Percentiles rank a stretch among this genome's conserved stretches.
Conservation (phyloP, 345 rosid species). For the Eucalyptus leucophloia region DNA sequence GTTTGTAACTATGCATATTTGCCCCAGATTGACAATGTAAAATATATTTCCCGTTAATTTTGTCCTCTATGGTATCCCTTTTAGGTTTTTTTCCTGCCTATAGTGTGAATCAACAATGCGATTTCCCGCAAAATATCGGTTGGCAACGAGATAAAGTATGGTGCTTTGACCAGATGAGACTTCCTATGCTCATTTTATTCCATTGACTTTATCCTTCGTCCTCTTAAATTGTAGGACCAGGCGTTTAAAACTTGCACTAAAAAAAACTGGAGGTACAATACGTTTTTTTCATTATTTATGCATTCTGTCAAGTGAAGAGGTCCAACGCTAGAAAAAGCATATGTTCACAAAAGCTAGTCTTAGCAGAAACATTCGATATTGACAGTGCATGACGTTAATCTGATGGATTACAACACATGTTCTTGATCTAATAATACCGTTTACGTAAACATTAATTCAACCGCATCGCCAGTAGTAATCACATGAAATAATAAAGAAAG, state of each 20-base stretch:
- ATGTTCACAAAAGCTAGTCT: neutral
- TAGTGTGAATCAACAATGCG: neutral
- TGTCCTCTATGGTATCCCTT: neutral
- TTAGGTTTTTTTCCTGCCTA: neutral
- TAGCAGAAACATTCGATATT: neutral
- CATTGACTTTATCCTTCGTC: neutral
- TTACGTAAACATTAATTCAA: too few relatives aligned
- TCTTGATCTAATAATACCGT: neutral
- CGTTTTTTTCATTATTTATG: neutral
- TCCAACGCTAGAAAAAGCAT: neutral
- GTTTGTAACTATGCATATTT: neutral
- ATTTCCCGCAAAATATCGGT: neutral
- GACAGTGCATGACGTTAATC: neutral
- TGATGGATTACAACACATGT: neutral
- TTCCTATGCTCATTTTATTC: neutral
- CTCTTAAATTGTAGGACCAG: neutral
- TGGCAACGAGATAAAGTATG: neutral
- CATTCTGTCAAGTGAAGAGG: neutral
- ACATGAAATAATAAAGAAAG: neutral
- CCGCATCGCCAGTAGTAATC: neutral
- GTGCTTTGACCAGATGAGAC: neutral
- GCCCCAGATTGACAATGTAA: neutral
- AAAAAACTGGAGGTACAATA: neutral
- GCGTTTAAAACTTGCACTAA: neutral
- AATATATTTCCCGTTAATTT: neutral